These are phyloP conservation scores for Aspergillus novoparasiticus DNA, from an alignment of 2,329 filamentous ascomycete species.

Conservation along the genomic window DNA sequence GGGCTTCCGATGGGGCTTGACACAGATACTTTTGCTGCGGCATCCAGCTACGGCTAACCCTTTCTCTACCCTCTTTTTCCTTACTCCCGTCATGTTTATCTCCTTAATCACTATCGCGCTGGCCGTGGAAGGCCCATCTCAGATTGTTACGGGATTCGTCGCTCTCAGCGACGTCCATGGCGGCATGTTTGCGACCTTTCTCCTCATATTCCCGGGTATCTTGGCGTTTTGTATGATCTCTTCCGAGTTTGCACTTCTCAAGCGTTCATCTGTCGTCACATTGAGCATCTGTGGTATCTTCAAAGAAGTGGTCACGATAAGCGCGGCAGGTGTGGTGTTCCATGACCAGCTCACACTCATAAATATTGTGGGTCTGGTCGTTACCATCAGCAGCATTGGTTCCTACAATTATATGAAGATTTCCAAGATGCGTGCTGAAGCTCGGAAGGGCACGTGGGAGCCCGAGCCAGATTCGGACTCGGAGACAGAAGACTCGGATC, in stretches of 20 bases:
- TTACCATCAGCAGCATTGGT: conserved; percentile 83
- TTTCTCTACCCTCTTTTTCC: conserved; percentile 94
- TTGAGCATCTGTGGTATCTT: conserved; percentile 97
- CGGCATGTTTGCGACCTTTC: conserved; percentile 62
- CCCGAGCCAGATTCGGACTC: conserved; percentile 29
- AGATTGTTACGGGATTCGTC: conserved; percentile 67
- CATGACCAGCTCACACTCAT: conserved; percentile 83
- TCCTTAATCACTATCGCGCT: conserved; percentile 79
- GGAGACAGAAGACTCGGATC: conserved; percentile 30
- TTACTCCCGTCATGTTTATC: conserved; percentile 96
- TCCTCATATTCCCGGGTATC: conserved; percentile 84
- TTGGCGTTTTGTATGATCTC: conserved; percentile 97
- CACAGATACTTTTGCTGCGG: conserved; percentile 89
- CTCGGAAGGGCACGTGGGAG: conserved; percentile 49
- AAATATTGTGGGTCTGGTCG: conserved; percentile 83
- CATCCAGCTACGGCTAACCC: conserved; percentile 96
- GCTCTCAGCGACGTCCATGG: conserved; percentile 70
- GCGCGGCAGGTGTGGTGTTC: conserved; percentile 83
- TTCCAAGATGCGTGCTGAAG: conserved; percentile 79
- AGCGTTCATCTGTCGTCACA: conserved; percentile 94
- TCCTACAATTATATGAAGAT: conserved; percentile 97
- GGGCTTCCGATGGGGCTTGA: conserved; percentile 97
- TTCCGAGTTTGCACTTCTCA: conserved; percentile 90
- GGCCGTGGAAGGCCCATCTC: conserved; percentile 77
- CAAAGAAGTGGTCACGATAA: conserved; percentile 97